phyloP scores from a whole-genome alignment of 192 early-diverging fungal genomes.

The Mortierella antarctica region DNA sequence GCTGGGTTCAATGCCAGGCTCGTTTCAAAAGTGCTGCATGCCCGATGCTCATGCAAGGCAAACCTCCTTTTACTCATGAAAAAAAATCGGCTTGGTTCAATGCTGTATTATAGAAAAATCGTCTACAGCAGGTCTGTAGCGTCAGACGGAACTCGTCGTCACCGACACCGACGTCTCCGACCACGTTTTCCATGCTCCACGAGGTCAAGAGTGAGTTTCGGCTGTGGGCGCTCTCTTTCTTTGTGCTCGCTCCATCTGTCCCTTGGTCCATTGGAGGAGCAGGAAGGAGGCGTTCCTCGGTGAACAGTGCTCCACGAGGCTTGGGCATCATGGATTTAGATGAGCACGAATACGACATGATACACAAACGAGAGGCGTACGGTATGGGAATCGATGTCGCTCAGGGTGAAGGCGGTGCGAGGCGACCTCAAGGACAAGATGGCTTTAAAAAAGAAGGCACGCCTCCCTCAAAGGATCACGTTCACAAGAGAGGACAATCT shows the following conservation, averaged over 20 bases:
- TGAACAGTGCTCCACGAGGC: not conserved
- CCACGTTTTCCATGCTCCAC: not conserved
- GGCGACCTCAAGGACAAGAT: not conserved
- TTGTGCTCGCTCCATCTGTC: conserved; percentile 1
- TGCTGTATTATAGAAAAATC: too few relatives aligned
- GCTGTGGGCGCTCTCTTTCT: conserved; percentile 9
- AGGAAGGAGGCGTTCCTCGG: not conserved
- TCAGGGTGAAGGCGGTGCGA: not conserved
- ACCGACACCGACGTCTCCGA: not conserved
- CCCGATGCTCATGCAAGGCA: too few relatives aligned
- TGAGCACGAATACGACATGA: conserved; percentile 2
- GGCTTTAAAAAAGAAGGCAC: not conserved
- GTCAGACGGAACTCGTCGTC: not conserved
- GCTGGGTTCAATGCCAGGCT: too few relatives aligned
- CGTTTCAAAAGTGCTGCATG: too few relatives aligned
- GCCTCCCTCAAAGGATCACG: not conserved
- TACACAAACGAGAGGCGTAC: not conserved
- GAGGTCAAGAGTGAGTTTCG: conserved; percentile 13
- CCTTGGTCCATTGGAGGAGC: not conserved
- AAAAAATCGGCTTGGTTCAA: too few relatives aligned
- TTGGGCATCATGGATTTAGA: not conserved
- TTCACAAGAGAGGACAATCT: not conserved
- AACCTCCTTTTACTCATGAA: too few relatives aligned
- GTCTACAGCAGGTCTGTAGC: too few relatives aligned
- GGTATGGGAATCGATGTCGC: not conserved